Base-by-base conservation (phyloP, 2,329 filamentous ascomycete genomes). In the Aureobasidium sp. region DNA sequence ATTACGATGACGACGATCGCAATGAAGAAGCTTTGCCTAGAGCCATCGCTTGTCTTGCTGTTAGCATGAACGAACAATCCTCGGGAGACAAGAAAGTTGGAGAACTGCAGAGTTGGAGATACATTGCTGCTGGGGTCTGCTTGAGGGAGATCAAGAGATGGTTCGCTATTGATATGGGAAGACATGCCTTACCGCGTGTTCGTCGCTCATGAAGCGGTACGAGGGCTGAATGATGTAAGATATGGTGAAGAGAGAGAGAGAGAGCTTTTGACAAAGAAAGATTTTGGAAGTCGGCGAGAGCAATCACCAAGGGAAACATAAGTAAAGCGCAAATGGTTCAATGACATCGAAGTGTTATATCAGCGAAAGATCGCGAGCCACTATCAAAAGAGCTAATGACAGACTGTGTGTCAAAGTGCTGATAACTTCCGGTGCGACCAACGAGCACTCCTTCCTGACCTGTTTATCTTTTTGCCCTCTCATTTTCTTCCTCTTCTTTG, bases 81-180 rank as follows among this genome's bases (percentile, higher is more conserved):
- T 68, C 66, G 1, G 68, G 67, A 65, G 72, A 75, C 46, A 67
- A 69, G 34, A 65, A 67, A 32, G 34, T 60, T 7, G 73, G 74
- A 0, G 66, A 73, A 59, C 63, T 83, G 61, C 69, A 74, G 65
- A 83, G 81, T 65, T 84, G 82, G 70, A 76, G 73, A 65, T 84
- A 82, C 69, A 71, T 84, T 17, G 78, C 80, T 62, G 80, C 80
- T 5, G 76, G 75, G 0, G 76, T 81, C 0, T 79, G 77, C 62
- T 71, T 84, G 74, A 75, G 74, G 61, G 79, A 84, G 71, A 69
- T 84, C 53, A 73, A 77, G 67, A 72, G 69, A n/a, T 64, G 60
- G 60, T 39, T 29, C n/a, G 55, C 55, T 15, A 15, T 60, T 32
- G 34, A 60, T 20, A 50, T 39, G 43, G 55, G 55, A 36, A 36